phyloP scores from a whole-genome alignment of 495 filamentous ascomycete genomes.

The Glonium stellatum region DNA sequence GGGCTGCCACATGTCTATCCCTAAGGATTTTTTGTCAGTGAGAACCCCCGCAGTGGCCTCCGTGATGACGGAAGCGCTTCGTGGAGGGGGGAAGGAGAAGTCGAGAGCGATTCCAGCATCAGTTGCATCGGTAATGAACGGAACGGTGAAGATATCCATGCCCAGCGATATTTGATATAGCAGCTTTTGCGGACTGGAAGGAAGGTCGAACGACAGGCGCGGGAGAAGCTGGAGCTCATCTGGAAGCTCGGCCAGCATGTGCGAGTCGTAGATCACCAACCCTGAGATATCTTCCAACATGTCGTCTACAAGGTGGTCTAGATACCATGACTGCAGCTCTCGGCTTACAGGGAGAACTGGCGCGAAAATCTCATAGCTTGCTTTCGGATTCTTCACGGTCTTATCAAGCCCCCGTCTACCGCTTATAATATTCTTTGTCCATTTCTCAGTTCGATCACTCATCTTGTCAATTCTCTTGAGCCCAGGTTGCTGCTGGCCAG shows the following conservation, averaged over 20 bases:
- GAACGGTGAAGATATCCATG: constrained; percentile 69
- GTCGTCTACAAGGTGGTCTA: constrained; percentile 56
- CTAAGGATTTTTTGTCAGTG: constrained; percentile 45
- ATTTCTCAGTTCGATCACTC: constrained; percentile 73
- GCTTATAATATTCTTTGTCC: constrained; percentile 52
- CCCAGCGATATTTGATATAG: constrained; percentile 67
- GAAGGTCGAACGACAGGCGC: constrained; percentile 62
- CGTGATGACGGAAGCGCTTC: background rate
- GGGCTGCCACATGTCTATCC: constrained; percentile 64
- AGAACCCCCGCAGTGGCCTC: background rate
- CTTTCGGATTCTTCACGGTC: constrained; percentile 10
- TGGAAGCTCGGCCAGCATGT: constrained; percentile 59
- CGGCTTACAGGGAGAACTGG: constrained; percentile 72
- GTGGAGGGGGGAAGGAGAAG: constrained; percentile 63
- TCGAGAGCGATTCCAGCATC: constrained; percentile 81
- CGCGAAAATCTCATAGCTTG: constrained; percentile 53
- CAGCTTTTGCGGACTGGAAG: constrained; percentile 63
- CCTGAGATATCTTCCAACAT: constrained; percentile 56
- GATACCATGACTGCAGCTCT: constrained; percentile 66
- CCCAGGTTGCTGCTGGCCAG: constrained; percentile 48
- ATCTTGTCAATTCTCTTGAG: constrained; percentile 70
- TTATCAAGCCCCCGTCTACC: constrained; percentile 36
- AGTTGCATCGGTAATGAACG: constrained; percentile 64
- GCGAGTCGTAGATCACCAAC: constrained; percentile 71
- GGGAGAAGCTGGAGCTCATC: constrained; percentile 53